Conservation (phyloP, 2,329 filamentous ascomycete genomes). For the Cladosporium sp. region DNA sequence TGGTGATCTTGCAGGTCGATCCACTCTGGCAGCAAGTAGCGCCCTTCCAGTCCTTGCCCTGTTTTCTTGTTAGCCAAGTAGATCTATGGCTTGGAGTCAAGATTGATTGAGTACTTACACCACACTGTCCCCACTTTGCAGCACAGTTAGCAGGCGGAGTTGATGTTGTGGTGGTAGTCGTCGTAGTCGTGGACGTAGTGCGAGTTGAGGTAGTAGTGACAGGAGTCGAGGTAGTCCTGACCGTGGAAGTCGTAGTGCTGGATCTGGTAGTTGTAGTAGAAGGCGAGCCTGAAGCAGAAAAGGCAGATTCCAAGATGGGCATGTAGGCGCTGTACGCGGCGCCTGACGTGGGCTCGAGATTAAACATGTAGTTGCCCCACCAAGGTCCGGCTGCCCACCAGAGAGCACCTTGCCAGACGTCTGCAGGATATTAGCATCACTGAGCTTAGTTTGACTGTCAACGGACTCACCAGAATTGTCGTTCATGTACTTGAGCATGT, state of each 20-base stretch:
- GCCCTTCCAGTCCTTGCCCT: constrained; percentile 29
- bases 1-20: constrained; percentile 24
- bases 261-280: constrained; percentile 16
- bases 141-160: constrained; percentile 6
- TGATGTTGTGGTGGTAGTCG: background rate
- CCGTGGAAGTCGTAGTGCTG: constrained; percentile 16
- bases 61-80: background rate
- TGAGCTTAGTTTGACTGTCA: background rate
- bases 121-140: constrained; percentile 6
- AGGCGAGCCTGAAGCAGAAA: constrained; percentile 1
- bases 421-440: constrained; percentile 20
- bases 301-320: constrained; percentile 14
- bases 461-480: constrained; percentile 32
- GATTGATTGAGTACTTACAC: background rate
- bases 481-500: constrained; percentile 46
- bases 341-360: constrained; percentile 47
- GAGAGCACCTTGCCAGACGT: constrained; percentile 51
- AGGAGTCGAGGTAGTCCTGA: constrained; percentile 5
- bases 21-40: constrained; percentile 29
- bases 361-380: constrained; percentile 32
- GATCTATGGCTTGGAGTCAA: too few relatives aligned
- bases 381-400: constrained; percentile 57
- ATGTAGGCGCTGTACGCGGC: constrained; percentile 35
- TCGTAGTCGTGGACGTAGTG: background rate
- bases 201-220: background rate